phyloP scores from a whole-genome alignment of 345 rosid species.

The Populus simonii region DNA sequence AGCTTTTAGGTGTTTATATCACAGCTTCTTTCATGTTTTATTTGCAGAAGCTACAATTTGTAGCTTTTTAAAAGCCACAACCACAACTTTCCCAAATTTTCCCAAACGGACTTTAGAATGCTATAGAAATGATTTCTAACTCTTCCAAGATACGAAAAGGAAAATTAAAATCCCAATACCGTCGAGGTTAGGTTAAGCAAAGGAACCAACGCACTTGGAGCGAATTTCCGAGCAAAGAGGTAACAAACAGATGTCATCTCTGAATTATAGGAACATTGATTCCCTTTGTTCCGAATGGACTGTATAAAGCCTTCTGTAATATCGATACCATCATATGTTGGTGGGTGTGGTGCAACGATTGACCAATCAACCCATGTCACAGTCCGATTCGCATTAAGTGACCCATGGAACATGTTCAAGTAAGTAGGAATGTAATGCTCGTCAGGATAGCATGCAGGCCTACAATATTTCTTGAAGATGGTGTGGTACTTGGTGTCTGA shows the following conservation, averaged over 20 bases:
- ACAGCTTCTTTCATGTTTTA: too few species aligned
- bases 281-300: constrained; percentile 58
- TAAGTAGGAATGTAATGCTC: constrained; percentile 88
- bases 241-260: constrained; percentile 58
- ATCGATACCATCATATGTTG: constrained; percentile 45
- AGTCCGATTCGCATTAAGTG: constrained; percentile 59
- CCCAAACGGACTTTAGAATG: neutral
- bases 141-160: neutral
- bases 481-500: constrained; percentile 67
- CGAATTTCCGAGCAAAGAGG: constrained; percentile 92
- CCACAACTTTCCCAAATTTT: too few species aligned
- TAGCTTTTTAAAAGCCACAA: too few species aligned
- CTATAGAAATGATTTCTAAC: neutral
- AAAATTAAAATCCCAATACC: constrained; percentile 57
- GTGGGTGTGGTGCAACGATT: constrained; percentile 86
- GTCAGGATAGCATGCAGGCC: constrained; percentile 91
- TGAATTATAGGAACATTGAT: constrained; percentile 63
- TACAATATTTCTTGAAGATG: constrained; percentile 67
- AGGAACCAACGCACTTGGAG: constrained; percentile 62
- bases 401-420: constrained; percentile 77
- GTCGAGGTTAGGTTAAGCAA: constrained; percentile 66
- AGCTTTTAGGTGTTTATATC: too few species aligned
- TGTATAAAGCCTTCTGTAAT: constrained; percentile 62
- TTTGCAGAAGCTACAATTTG: too few species aligned
- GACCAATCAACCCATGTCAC: constrained; percentile 97